Conservation (phyloP, 495 filamentous ascomycete species). For the Tuber borchii region DNA sequence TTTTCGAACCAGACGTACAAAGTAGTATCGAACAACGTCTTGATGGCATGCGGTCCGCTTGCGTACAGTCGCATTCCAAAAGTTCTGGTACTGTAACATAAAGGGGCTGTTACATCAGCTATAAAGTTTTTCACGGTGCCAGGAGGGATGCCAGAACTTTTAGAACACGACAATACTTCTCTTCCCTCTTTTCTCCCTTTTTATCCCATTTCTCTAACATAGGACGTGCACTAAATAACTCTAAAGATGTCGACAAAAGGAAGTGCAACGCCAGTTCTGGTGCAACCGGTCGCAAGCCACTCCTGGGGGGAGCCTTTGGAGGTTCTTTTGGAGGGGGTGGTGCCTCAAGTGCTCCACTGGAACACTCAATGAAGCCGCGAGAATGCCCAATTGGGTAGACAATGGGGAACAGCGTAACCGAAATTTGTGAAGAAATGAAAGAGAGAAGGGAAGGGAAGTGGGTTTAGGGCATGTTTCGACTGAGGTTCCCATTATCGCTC, state of each 20-base stretch:
- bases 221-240: constrained; percentile 22
- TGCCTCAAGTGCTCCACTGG: constrained; percentile 54
- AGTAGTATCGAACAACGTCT: constrained; percentile 69
- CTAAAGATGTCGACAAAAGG: constrained; percentile 68
- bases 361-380: no score
- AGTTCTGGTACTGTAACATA: no score
- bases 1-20: constrained; percentile 77
- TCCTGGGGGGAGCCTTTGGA: constrained; percentile 41
- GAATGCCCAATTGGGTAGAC: no score
- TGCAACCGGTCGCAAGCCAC: constrained; percentile 50
- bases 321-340: constrained; percentile 48
- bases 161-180: background rate
- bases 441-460: no score
- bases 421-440: no score
- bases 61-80: background rate
- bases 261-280: constrained; percentile 50
- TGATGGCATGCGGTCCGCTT: constrained; percentile 53
- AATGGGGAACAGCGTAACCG: no score
- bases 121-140: no score
- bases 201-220: background rate
- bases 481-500: background rate
- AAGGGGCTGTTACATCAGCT: no score
- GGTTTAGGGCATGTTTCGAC: background rate
- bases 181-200: background rate
- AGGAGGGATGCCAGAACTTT: no score